phyloP scores from a whole-genome alignment of 805 yeast genomes.

The Candida piceae region DNA sequence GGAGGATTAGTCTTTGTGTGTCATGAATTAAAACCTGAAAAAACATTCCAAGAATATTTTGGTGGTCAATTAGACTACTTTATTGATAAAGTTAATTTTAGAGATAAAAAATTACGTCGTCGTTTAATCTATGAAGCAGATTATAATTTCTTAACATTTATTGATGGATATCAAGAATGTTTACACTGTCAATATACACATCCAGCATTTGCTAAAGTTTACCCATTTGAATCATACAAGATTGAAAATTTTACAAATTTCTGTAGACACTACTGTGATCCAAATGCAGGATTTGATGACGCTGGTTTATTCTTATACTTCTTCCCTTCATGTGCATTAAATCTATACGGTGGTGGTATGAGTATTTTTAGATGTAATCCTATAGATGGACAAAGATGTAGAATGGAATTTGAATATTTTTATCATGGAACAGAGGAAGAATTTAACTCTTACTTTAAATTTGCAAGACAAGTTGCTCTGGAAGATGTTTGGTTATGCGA shows the following conservation, averaged over 20 bases:
- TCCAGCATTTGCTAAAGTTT: slow-evolving; percentile 23
- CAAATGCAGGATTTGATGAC: slow-evolving; percentile 10
- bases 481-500: slow-evolving; percentile 29
- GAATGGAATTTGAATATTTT: slow-evolving; percentile 30
- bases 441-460: slow-evolving; percentile 24
- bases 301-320: slow-evolving; percentile 25
- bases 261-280: slow-evolving; percentile 24
- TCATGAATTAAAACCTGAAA: slow-evolving; percentile 19
- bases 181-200: slow-evolving; percentile 26
- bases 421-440: slow-evolving; percentile 26
- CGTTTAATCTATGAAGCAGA: slow-evolving; percentile 22
- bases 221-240: slow-evolving; percentile 25
- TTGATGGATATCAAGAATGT: slow-evolving; percentile 28
- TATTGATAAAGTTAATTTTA: slow-evolving; percentile 16
- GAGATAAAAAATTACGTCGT: slow-evolving; percentile 16
- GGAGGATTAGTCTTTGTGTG: slow-evolving; percentile 24
- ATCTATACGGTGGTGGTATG: slow-evolving; percentile 28
- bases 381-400: slow-evolving; percentile 20
- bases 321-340: slow-evolving; percentile 26
- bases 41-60: slow-evolving; percentile 15
- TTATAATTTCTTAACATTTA: slow-evolving; percentile 21
- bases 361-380: slow-evolving; percentile 27
- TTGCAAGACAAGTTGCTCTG: slow-evolving; percentile 29
- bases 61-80: slow-evolving; percentile 19
- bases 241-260: slow-evolving; percentile 24